Conservation (phyloP, 2,329 filamentous ascomycete genomes). For the Scedosporium dehoogii region DNA sequence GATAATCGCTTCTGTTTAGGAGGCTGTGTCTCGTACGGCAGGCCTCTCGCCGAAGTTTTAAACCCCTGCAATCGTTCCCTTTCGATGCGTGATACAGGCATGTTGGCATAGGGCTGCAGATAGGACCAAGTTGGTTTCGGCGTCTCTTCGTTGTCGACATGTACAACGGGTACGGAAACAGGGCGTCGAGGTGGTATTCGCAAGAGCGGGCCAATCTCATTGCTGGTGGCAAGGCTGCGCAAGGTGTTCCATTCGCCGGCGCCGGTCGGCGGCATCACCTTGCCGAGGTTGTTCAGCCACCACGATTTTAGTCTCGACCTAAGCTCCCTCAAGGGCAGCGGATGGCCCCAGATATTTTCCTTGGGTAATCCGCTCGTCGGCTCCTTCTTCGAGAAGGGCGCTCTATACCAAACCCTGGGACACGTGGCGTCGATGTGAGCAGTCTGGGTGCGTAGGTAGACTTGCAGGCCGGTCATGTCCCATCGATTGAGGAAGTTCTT, state of each 20-base stretch:
- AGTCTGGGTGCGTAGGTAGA: constrained; percentile 32
- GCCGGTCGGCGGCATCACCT: constrained; percentile 29
- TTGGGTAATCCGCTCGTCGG: constrained; percentile 27
- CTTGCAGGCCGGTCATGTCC: constrained; percentile 34
- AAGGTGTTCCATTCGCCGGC: constrained; percentile 46
- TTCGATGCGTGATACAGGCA: not conserved
- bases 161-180: constrained; percentile 14
- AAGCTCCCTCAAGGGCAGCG: constrained; percentile 11
- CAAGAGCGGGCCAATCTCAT: constrained; percentile 18
- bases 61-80: not conserved
- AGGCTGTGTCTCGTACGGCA: not conserved
- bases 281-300: not conserved
- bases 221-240: constrained; percentile 32
- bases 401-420: constrained; percentile 15
- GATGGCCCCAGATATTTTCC: constrained; percentile 39
- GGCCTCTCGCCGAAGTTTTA: not conserved
- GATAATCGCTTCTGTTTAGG: not conserved
- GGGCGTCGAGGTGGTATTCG: constrained; percentile 25
- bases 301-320: not conserved
- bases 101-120: not conserved
- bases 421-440: constrained; percentile 17
- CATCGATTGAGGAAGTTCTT: constrained; percentile 34
- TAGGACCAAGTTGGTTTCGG: not conserved
- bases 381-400: constrained; percentile 18
- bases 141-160: not conserved